Base-by-base conservation (phyloP, 805 yeast species). In the Candida ulmi region DNA sequence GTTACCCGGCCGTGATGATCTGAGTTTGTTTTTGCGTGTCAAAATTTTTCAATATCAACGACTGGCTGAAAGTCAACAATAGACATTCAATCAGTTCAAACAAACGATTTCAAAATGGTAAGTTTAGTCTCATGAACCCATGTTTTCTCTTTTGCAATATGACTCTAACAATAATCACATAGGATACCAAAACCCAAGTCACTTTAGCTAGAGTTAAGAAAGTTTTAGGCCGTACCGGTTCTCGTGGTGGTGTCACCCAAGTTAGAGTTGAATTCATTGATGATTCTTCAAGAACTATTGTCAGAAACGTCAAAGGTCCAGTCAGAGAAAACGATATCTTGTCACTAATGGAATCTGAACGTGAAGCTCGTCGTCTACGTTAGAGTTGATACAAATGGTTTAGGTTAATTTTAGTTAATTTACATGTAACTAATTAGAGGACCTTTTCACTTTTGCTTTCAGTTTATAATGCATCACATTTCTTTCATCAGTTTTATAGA, bases 211-310 rank as follows among this genome's bases (percentile, higher is more conserved):
- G 91, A 81, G 99, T 91, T 69, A 88, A 88, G 77, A 93, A 91
- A 80, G 98, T 91, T 73, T 83, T 91, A 75, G 98, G 98, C 73
- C 91, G 99, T 78, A 91, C 99, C 83, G 99, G 99, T 72, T 91
- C 99, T 71, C 91, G 98, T 79, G 98, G 98, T 85, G 96, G 96
- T 80, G 96, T 87, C 74, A 87, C 95, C 76, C 96, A 87, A 76
- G 96, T 88, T 74, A 87, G 96, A 74, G 96, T 87, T 66, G 95
- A 87, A 74, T 88, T 87, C 83, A 77, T 87, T 70, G 96, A 88
- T 66, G 96, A 88, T 71, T 77, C 90, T 65, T 77, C 93, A 72
- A 85, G 96, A 80, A 83, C 93, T 67, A 87, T 87, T 63, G 95
- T 87, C 79, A 86, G 96, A 82, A 87, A 87, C 83, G 96, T 87